These are phyloP conservation scores for Beauveria varroae DNA, from an alignment of 2,329 filamentous ascomycete species.

Conservation along the genomic window DNA sequence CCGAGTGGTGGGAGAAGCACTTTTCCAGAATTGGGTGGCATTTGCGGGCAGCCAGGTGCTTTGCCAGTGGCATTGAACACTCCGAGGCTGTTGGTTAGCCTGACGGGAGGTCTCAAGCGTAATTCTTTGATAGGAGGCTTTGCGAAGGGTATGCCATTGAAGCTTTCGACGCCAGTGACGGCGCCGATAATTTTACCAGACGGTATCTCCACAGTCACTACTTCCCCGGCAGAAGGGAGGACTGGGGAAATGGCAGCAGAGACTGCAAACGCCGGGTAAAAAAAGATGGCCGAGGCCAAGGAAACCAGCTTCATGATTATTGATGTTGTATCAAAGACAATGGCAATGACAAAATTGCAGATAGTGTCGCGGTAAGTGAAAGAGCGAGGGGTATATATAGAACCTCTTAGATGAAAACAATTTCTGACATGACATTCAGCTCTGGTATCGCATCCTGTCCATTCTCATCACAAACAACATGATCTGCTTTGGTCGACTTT, in stretches of 20 bases:
- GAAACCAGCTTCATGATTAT: too few species aligned
- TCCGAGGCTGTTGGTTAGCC: conserved; percentile 27
- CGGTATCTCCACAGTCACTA: not conserved
- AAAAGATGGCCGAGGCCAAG: not conserved
- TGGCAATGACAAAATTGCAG: too few species aligned
- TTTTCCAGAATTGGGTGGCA: conserved; percentile 19
- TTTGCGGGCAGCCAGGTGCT: conserved; percentile 51
- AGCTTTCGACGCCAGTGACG: conserved; percentile 23
- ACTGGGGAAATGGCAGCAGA: not conserved
- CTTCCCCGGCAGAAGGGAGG: not conserved
- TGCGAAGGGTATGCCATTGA: conserved; percentile 58
- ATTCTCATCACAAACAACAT: too few species aligned
- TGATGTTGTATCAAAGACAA: too few species aligned
- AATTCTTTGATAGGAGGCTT: conserved; percentile 49
- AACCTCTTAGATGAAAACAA: too few species aligned
- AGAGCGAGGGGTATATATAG: too few species aligned
- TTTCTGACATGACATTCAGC: too few species aligned
- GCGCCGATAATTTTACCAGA: not conserved
- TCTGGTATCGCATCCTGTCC: too few species aligned
- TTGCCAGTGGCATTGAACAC: conserved; percentile 37
- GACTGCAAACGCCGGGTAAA: not conserved
- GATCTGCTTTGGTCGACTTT: too few species aligned
- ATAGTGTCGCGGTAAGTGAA: too few species aligned
- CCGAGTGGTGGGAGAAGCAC: not conserved
- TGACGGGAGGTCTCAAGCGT: conserved; percentile 52